phyloP scores from a whole-genome alignment of 129 eudicot genomes.

The carrot (Daucus carota) region DNA sequence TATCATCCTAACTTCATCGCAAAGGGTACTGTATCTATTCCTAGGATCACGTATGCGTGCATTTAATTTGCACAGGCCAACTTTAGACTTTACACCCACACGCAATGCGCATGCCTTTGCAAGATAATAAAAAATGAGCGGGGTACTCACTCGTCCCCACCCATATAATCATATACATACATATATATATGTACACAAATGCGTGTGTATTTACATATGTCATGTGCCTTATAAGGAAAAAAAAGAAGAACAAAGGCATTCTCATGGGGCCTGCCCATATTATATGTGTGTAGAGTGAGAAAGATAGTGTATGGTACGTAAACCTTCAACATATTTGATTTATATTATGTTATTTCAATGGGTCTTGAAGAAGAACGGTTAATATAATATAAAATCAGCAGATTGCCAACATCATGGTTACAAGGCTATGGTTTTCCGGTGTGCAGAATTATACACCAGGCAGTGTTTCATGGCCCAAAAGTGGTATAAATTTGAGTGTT shows the following conservation, averaged over 20 bases:
- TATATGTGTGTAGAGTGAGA: neutral
- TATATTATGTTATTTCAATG: no score
- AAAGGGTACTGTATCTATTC: no score
- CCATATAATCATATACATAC: neutral
- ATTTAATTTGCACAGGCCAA: neutral
- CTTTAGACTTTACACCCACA: neutral
- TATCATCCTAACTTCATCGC: no score
- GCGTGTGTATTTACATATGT: no score
- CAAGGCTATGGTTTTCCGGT: no score
- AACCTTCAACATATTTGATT: no score
- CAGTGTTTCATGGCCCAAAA: no score
- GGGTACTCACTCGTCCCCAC: neutral
- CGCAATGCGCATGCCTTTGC: neutral
- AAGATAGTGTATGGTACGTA: neutral
- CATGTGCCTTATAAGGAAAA: neutral
- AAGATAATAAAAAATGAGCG: neutral
- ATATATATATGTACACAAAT: no score
- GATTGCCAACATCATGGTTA: no score
- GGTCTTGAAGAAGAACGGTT: neutral
- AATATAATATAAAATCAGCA: neutral
- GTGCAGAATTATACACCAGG: no score
- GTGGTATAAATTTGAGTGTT: no score
- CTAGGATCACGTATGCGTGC: neutral
- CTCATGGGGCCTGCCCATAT: neutral
- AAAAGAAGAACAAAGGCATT: neutral